Evolutionary conservation across 441 rosid genomes (phyloP), one percentile per base, ranked within the genome.

Genomic region (Daphne laureola): DNA sequence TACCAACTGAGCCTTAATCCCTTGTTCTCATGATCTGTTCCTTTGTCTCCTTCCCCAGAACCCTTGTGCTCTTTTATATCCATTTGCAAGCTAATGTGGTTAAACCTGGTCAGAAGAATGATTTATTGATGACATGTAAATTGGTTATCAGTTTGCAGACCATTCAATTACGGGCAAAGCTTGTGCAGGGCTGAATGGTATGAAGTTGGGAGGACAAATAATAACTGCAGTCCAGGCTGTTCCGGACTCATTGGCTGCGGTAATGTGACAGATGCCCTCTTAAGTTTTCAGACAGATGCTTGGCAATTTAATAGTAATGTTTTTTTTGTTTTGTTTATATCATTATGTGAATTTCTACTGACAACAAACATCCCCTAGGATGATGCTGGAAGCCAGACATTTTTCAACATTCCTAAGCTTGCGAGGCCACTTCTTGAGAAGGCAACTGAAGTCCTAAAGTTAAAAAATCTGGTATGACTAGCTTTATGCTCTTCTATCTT

Each of bases 141-240:
- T 42, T 57, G 43, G 15, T 41, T 62, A 52, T 59, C 87, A 93
- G 97, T 90, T 85, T 68, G 75, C 72, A 40, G 99, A 93, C 60
- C 79, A 76, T 51, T 76, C 87, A 44, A 70, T 77, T 54, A 72
- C 97, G 55, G 69, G 43, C 66, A 93, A 73, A 80, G 97, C 97
- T 50, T 85, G 96, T 72, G 93, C 79, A 43, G 91, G 89, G 55
- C 77, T 93, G 49, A 90, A 85, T 73, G 97, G 99, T 52, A 77
- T 90, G 90, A 90, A 83, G 78, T 67, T 93, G 62, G 97, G 95
- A 62, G 97, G 96, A 63, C 79, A 81, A 76, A 73, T 78, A 46
- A 55, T 93, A 52, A 83, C 86, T 69, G 95, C 73, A 17, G 89
- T 87, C 67, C 93, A 76, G 70, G 88, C 83, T 70, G 46, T 70